Evolutionary conservation across 2,329 filamentous ascomycete genomes (phyloP).

Genomic region (Westerdykella sp.): DNA sequence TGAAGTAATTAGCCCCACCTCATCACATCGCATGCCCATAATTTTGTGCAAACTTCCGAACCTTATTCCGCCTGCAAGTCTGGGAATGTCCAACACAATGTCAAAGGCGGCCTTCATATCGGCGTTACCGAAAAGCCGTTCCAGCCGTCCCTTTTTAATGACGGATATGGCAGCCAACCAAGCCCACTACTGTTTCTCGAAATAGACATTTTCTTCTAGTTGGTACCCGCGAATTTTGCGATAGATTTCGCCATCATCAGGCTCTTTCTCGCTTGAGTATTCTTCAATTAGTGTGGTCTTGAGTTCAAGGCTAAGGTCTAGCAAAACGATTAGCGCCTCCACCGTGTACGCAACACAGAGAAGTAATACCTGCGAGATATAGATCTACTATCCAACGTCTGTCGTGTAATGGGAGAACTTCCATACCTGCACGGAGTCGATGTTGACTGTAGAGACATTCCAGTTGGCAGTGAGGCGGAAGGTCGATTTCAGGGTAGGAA

Average conservation of each 20-base stretch:
- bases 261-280: conserved; percentile 8
- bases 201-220: conserved; percentile 9
- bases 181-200: not conserved
- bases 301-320: conserved; percentile 7
- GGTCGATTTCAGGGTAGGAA: no score
- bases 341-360: not conserved
- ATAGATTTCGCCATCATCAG: conserved; percentile 9
- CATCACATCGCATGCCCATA: no score
- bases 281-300: conserved; percentile 9
- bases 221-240: conserved; percentile 17
- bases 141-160: no score
- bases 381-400: conserved; percentile 5
- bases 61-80: no score
- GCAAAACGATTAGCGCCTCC: conserved; percentile 1
- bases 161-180: no score
- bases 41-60: no score
- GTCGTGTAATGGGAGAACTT: not conserved
- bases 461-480: no score
- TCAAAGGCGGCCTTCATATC: no score
- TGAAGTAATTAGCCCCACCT: conserved; percentile 1
- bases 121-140: no score
- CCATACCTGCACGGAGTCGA: conserved; percentile 3
- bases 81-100: no score
- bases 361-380: conserved; percentile 5
- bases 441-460: conserved; percentile 3